Percentiles rank a stretch among this genome's conserved stretches.
Conservation (phyloP, 2,329 filamentous ascomycete species). For the Hypoxylon rubiginosum region DNA sequence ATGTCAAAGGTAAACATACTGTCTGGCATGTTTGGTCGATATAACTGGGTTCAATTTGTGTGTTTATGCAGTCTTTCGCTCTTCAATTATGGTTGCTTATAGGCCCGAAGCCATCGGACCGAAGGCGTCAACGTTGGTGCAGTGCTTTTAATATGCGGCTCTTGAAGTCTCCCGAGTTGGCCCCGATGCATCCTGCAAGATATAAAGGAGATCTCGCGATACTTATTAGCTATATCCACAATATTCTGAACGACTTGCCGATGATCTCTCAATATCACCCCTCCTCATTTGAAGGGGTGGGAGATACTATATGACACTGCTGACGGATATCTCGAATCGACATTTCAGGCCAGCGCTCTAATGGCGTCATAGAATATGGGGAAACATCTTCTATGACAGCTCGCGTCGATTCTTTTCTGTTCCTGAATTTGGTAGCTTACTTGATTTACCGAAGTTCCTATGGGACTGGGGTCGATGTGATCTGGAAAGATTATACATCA, state of each 20-base stretch:
- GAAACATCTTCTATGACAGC: not conserved
- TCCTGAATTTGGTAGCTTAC: not conserved
- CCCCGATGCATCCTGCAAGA: conserved; percentile 22
- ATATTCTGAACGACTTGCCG: conserved; percentile 13
- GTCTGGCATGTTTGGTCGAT: not conserved
- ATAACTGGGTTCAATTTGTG: not conserved
- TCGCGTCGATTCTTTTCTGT: not conserved
- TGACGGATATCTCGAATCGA: not conserved
- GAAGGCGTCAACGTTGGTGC: conserved; percentile 14
- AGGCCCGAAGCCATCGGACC: conserved; percentile 38
- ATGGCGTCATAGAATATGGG: not conserved
- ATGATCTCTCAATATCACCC: not conserved
- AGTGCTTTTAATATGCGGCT: conserved; percentile 14
- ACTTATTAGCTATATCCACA: conserved; percentile 15
- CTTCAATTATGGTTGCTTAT: conserved; percentile 10
- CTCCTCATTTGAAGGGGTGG: not conserved
- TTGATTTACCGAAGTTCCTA: no score
- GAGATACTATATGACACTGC: not conserved
- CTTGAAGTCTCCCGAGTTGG: conserved; percentile 17
- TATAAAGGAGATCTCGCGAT: conserved; percentile 16
- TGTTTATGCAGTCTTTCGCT: not conserved
- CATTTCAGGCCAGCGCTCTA: not conserved
- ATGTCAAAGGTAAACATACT: not conserved
- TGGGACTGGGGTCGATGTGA: no score
- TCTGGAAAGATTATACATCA: not conserved